Evolutionary conservation across 768 basidiomycete genomes (phyloP).

Genomic region (Hirschioporus abietinus): DNA sequence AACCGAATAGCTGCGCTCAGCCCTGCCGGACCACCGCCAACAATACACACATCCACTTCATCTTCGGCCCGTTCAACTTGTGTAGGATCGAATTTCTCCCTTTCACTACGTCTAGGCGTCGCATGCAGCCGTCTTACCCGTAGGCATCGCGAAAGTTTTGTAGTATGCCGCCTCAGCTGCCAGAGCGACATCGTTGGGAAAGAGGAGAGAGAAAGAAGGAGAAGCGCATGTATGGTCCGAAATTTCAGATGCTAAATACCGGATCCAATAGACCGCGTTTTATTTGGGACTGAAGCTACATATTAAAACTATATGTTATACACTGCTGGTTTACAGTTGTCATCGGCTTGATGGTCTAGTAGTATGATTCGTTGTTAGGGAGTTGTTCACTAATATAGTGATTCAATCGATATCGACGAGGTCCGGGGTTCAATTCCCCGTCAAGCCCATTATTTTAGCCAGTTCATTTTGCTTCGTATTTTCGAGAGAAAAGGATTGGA

Average conservation of each 20-base stretch:
- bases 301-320: too few species aligned
- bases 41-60: slow-evolving; percentile 95
- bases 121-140: slow-evolving; percentile 18
- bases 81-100: slow-evolving; percentile 46
- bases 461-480: too few species aligned
- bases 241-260: neutral
- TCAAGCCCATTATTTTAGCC: too few species aligned
- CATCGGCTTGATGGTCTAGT: too few species aligned
- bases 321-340: too few species aligned
- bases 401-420: too few species aligned
- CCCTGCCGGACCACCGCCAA: slow-evolving; percentile 93
- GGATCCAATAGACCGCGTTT: neutral
- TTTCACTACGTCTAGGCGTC: slow-evolving; percentile 17
- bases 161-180: neutral
- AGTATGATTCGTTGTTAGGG: too few species aligned
- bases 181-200: neutral
- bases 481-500: too few species aligned
- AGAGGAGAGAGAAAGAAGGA: too few species aligned
- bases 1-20: slow-evolving; percentile 93
- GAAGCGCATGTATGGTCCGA: neutral
- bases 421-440: too few species aligned
- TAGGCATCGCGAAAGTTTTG: neutral
- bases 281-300: too few species aligned
- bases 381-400: too few species aligned
- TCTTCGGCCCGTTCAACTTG: slow-evolving; percentile 81